Conservation (phyloP, 2,329 filamentous ascomycete species). For the Eurotiales sp. region DNA sequence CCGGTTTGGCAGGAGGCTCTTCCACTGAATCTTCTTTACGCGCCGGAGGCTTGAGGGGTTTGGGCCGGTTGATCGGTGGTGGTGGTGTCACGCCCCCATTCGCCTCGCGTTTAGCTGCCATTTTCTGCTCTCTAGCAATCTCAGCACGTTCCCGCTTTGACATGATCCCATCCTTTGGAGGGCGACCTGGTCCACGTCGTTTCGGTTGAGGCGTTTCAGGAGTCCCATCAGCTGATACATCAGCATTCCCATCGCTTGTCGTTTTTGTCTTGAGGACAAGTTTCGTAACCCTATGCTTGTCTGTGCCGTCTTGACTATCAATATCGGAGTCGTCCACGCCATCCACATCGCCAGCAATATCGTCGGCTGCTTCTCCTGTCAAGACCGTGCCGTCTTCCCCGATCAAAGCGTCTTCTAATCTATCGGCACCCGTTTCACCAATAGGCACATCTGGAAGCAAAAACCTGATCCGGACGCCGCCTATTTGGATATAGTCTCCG, state of each 20-base stretch:
- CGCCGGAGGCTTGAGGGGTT: conserved; percentile 22
- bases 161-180: conserved; percentile 65
- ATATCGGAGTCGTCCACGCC: conserved; percentile 24
- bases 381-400: conserved; percentile 29
- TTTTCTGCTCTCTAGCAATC: conserved; percentile 51
- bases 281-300: conserved; percentile 20
- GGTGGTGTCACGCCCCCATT: conserved; percentile 46
- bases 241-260: conserved; percentile 19
- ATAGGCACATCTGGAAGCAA: conserved; percentile 51
- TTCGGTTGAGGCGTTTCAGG: conserved; percentile 38
- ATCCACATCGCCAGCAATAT: conserved; percentile 16
- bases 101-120: conserved; percentile 45
- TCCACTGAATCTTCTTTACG: conserved; percentile 31
- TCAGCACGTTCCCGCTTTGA: conserved; percentile 60
- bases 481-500: conserved; percentile 58
- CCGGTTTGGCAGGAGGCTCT: conserved; percentile 33
- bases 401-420: conserved; percentile 39
- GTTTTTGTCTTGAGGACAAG: conserved; percentile 15
- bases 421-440: conserved; percentile 47
- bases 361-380: conserved; percentile 30
- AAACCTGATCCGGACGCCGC: conserved; percentile 55
- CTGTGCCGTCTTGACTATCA: conserved; percentile 19
- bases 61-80: conserved; percentile 29
- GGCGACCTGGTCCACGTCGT: conserved; percentile 56
- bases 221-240: conserved; percentile 26